Evolutionary conservation across 371 early-diverging fungal genomes (phyloP).

Genomic region (Sporodiniella umbellata): DNA sequence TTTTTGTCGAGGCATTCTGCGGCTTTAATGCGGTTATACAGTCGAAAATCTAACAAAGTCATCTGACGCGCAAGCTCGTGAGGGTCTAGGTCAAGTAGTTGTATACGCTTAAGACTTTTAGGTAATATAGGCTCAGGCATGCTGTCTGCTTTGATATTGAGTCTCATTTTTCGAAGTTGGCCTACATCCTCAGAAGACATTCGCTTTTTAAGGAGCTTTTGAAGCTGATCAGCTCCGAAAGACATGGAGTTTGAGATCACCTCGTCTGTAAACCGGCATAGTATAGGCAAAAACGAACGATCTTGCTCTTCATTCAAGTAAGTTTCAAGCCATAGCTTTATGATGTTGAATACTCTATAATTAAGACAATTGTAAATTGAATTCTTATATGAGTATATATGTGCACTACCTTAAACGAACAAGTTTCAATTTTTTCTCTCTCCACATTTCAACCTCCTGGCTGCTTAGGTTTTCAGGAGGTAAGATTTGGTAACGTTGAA

Average conservation of each 20-base stretch:
- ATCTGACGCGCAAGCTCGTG: slow-evolving; percentile 85
- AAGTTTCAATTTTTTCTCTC: slow-evolving; percentile 81
- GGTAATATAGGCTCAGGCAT: slow-evolving; percentile 76
- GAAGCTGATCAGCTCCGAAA: slow-evolving; percentile 69
- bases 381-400: neutral
- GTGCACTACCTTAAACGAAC: slow-evolving; percentile 70
- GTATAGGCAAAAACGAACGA: slow-evolving; percentile 53
- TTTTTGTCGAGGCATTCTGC: slow-evolving; percentile 77
- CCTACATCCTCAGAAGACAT: slow-evolving; percentile 57
- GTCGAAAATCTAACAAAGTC: slow-evolving; percentile 71
- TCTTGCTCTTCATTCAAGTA: slow-evolving; percentile 82
- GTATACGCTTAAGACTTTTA: slow-evolving; percentile 56
- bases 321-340: slow-evolving; percentile 89
- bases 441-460: slow-evolving; percentile 76
- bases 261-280: slow-evolving; percentile 74
- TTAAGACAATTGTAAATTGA: neutral
- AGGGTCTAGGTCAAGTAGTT: slow-evolving; percentile 76
- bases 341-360: slow-evolving; percentile 81
- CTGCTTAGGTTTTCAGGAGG: slow-evolving; percentile 67
- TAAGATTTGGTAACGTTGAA: slow-evolving; percentile 66
- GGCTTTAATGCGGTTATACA: slow-evolving; percentile 69
- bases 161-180: slow-evolving; percentile 66
- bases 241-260: slow-evolving; percentile 73
- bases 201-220: slow-evolving; percentile 70
- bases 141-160: slow-evolving; percentile 56